These are phyloP conservation scores for Curvularia lunata DNA, from an alignment of 2,329 filamentous ascomycete species.

Conservation along the genomic window DNA sequence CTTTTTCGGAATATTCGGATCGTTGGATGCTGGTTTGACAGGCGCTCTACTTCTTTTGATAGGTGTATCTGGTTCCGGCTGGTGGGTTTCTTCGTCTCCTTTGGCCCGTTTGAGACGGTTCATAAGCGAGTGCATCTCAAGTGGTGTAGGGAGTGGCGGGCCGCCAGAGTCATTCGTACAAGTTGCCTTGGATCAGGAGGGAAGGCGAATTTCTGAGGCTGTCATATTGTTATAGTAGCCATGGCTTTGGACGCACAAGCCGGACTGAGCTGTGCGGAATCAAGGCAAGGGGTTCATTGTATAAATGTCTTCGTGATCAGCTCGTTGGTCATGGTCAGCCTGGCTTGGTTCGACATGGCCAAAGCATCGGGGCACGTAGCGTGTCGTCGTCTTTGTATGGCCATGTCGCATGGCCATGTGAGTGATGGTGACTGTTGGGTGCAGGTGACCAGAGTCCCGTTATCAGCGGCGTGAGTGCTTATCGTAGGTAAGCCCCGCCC, in stretches of 20 bases:
- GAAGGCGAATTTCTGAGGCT: neutral
- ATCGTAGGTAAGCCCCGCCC: conserved; percentile 19
- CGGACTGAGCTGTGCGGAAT: neutral
- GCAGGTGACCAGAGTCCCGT: conserved; percentile 2
- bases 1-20: conserved; percentile 35
- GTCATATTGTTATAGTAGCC: neutral
- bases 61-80: conserved; percentile 3
- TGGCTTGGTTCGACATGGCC: neutral
- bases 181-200: neutral
- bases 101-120: conserved; percentile 12
- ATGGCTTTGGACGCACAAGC: neutral
- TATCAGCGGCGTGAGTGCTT: conserved; percentile 19
- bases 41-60: conserved; percentile 20
- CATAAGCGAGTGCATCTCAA: conserved; percentile 21
- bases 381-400: conserved; percentile 4
- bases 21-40: conserved; percentile 19
- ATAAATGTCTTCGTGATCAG: neutral
- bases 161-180: conserved; percentile 3
- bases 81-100: conserved; percentile 3
- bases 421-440: neutral
- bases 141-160: neutral
- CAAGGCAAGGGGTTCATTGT: neutral
- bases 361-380: conserved; percentile 1
- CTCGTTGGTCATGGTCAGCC: conserved; percentile 3
- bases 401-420: neutral